Percentiles rank a stretch among this genome's conserved stretches.
These are phyloP conservation scores for Penicillium turbatum DNA, from an alignment of 495 filamentous ascomycete genomes.

Conservation along the genomic window DNA sequence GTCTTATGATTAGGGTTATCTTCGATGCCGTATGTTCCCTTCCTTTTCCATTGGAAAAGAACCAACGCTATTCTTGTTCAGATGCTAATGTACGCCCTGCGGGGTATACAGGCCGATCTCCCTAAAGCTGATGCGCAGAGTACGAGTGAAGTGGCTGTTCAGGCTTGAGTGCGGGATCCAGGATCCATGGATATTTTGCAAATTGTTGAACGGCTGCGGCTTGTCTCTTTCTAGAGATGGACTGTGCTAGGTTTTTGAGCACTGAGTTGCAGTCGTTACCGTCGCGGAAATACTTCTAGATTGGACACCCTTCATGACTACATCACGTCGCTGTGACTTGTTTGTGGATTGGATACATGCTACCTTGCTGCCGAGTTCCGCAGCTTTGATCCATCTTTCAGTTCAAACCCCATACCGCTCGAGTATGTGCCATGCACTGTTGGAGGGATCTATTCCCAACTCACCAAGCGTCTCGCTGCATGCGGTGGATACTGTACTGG, in stretches of 20 bases:
- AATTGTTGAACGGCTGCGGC: neutral
- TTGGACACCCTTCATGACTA: neutral
- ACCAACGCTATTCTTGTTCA: neutral
- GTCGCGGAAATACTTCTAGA: neutral
- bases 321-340: neutral
- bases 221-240: neutral
- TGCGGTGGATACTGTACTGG: neutral
- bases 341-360: neutral
- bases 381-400: neutral
- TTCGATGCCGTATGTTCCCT: constrained; percentile 78
- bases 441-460: neutral
- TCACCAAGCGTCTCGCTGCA: neutral
- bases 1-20: constrained; percentile 91
- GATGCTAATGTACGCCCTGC: constrained; percentile 15
- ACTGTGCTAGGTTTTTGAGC: neutral
- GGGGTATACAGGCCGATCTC: constrained; percentile 37
- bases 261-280: neutral
- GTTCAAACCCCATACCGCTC: neutral
- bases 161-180: constrained; percentile 31
- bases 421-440: neutral
- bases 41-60: neutral
- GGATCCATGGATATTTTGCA: neutral
- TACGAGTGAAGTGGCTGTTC: constrained; percentile 35
- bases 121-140: constrained; percentile 36
- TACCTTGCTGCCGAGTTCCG: neutral